phyloP scores from a whole-genome alignment of 768 basidiomycete species.

The Boletus insuetus region DNA sequence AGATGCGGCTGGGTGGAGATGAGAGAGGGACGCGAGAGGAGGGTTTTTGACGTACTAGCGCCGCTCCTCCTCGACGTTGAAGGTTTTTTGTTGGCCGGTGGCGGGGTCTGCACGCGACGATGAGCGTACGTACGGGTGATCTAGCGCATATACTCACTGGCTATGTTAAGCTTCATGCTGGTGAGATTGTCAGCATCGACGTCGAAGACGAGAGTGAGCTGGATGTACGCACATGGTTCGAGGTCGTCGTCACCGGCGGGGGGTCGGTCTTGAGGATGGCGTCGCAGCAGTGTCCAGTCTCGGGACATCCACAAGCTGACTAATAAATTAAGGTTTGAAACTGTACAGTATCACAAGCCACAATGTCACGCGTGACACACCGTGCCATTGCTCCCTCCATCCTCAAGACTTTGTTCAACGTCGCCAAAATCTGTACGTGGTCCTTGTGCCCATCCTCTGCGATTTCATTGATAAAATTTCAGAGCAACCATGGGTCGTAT shows the following conservation, averaged over 20 bases:
- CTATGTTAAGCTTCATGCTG: slow-evolving; percentile 97
- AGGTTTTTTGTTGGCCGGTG: slow-evolving; percentile 94
- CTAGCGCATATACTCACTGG: slow-evolving; percentile 56
- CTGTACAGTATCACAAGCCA: slow-evolving; percentile 54
- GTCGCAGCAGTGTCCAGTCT: neutral
- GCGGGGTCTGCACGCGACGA: slow-evolving; percentile 69
- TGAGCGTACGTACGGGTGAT: slow-evolving; percentile 8
- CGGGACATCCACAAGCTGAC: slow-evolving; percentile 12
- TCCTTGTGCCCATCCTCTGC: slow-evolving; percentile 12
- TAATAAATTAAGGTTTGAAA: slow-evolving; percentile 52
- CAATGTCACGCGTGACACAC: slow-evolving; percentile 30
- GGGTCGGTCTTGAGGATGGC: slow-evolving; percentile 28
- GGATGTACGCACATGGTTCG: slow-evolving; percentile 25
- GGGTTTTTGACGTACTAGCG: slow-evolving; percentile 55
- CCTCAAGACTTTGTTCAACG: neutral
- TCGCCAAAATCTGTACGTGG: slow-evolving; percentile 37
- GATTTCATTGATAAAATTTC: slow-evolving; percentile 6
- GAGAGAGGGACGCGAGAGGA: neutral
- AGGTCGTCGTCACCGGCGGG: slow-evolving; percentile 31
- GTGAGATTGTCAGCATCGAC: slow-evolving; percentile 1
- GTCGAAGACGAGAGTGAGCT: neutral
- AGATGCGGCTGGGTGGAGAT: slow-evolving; percentile 66
- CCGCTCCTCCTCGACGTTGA: slow-evolving; percentile 92
- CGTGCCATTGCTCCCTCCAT: slow-evolving; percentile 15
- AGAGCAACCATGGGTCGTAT: slow-evolving; percentile 86